Evolutionary conservation across 371 early-diverging fungal genomes (phyloP).

Genomic region (Mortierella sp.): DNA sequence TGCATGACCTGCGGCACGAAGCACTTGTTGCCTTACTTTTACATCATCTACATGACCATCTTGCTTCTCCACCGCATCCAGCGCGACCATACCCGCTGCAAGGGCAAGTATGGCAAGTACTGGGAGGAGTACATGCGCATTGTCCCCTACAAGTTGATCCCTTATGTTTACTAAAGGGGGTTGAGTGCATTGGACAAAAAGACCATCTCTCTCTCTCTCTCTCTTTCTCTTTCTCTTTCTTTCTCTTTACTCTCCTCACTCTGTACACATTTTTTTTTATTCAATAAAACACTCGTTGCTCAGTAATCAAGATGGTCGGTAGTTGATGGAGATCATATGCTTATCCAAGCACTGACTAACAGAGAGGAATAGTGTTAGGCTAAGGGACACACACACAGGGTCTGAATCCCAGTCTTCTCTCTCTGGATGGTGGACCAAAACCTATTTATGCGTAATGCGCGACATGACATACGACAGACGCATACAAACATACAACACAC

Average conservation of each 20-base stretch:
- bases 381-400: no score
- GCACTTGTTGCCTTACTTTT: slow-evolving; percentile 76
- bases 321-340: no score
- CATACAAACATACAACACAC: no score
- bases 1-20: slow-evolving; percentile 73
- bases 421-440: no score
- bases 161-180: slow-evolving; percentile 47
- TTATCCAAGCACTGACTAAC: no score
- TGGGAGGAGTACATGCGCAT: slow-evolving; percentile 74
- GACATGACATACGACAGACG: no score
- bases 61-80: slow-evolving; percentile 71
- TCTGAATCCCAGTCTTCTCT: no score
- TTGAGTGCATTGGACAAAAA: not conserved
- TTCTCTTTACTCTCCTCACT: not conserved
- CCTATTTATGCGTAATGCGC: no score
- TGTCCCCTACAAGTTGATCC: slow-evolving; percentile 74
- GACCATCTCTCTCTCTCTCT: not conserved
- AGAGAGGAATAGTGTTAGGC: no score
- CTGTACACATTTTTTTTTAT: no score
- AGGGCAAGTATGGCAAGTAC: slow-evolving; percentile 80
- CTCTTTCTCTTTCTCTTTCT: not conserved
- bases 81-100: slow-evolving; percentile 73
- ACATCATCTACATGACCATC: slow-evolving; percentile 78
- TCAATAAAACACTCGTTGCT: no score
- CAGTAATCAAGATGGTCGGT: no score